Base-by-base conservation (phyloP, 495 filamentous ascomycete genomes). In the Penicillium paxilli region DNA sequence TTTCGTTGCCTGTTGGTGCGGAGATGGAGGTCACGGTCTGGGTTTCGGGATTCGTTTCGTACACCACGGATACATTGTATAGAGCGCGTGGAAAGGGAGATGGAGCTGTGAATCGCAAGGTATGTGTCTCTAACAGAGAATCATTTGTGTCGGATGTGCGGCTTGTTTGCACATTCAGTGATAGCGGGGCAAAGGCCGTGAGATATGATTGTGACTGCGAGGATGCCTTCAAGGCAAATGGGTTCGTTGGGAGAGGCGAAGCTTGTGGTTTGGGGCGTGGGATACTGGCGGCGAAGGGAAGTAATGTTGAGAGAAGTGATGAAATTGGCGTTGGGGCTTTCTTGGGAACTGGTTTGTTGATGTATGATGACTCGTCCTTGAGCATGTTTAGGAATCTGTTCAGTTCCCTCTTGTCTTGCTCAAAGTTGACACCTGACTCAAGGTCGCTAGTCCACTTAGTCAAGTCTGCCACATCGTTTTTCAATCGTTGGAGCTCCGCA, bases 11-110 rank as follows among this genome's bases (percentile, higher is more conserved):
- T 7, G 58, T 62, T 17, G 65, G 52, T 20, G 70, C 64, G 10
- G 66, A 69, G 26, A 76, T 25, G 4, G 71, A 73, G 14, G 50
- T 50, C 14, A 78, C 30, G 14, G 59, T 63, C 38, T 74, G 71
- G 24, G 67, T 66, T 59, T 75, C 64, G 5, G 70, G 69, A 44
- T 75, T 61, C 44, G 73, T 71, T 56, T 75, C 71, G 40, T 77
- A 76, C 6, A 63, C 58, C 24, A 78, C 58, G 1, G 67, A 56
- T 37, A 74, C 49, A 24, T 62, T 67, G 53, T 71, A 76, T 24
- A 69, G n/a, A 16, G 60, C 60, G 4, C 63, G 47, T 32, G 73
- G 71, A 48, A 78, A 77, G 14, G 75, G 74, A 20, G 58, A 51
- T 10, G 71, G 70, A 9, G 70, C 60, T 5, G 70, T 69, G 14